Percentiles rank a stretch among this genome's conserved stretches.
These are phyloP conservation scores for Tausonia pullulans DNA, from an alignment of 1,284 basidiomycete genomes.

Conservation along the genomic window DNA sequence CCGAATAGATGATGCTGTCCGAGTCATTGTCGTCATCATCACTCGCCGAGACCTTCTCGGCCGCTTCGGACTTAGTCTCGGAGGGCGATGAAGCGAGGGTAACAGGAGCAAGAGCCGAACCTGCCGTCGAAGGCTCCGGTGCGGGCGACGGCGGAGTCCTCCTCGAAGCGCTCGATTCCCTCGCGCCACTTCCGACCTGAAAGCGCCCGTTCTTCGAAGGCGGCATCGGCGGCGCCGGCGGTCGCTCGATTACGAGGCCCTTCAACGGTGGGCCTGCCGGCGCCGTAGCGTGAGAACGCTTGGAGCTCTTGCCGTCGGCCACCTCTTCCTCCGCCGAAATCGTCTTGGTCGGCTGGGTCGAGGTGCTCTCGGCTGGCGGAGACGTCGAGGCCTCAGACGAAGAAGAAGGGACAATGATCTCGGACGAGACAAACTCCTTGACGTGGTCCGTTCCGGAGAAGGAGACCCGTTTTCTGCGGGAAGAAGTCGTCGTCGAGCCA, in stretches of 20 bases:
- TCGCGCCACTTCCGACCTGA: neutral
- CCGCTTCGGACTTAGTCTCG: neutral
- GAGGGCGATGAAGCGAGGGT: neutral
- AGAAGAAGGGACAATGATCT: neutral
- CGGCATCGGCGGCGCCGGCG: neutral
- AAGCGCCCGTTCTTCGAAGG: neutral
- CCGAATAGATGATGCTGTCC: neutral
- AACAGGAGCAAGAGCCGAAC: neutral
- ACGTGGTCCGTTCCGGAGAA: constrained; percentile 14
- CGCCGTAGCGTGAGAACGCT: neutral
- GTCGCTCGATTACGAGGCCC: neutral
- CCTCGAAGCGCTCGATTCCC: neutral
- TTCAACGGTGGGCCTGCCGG: neutral
- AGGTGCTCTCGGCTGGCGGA: neutral
- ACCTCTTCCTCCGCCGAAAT: no score
- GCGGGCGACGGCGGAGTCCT: no score
- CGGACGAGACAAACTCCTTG: constrained; percentile 10
- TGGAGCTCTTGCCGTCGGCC: no score
- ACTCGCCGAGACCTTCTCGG: neutral
- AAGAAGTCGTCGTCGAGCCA: no score
- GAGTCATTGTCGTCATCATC: neutral
- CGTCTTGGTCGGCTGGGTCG: neutral
- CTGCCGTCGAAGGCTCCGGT: no score
- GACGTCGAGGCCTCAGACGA: neutral
- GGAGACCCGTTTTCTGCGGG: constrained; percentile 5